Evolutionary conservation across 106 monocot genomes (phyloP), one percentile per base, ranked within the genome.

Genomic region (Platanthera zijinensis): DNA sequence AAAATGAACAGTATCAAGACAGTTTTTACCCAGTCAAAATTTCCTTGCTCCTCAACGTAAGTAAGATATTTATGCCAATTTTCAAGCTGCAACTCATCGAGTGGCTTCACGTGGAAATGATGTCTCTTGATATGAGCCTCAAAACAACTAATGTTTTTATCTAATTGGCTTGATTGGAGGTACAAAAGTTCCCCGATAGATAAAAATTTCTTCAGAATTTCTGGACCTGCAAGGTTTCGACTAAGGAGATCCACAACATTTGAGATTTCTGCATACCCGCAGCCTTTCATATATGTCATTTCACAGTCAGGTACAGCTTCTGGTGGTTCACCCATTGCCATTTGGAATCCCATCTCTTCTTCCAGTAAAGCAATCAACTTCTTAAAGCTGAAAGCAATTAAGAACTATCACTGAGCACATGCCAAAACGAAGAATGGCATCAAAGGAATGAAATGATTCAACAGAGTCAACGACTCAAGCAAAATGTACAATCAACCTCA

Each of bases 1-100:
- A 25, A 70, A 45, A 32, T 52, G 10, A 47, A 57, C 13, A 72
- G 28, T 8, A 71, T 56, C 22, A 39, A 46, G 64, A 77, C 10
- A 74, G 53, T 50, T 13, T 74, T 77, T 99, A 94, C 97, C 97
- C 97, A 94, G 52, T 99, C 92, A 90, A 99, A 93, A 90, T 94
- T 92, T 78, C 86, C 86, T 86, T 94, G 83, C 46, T 51, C 79
- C 82, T 92, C 97, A 59, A 92, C 89, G 81, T 90, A 99, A 77
- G 91, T 86, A 75, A 99, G 94, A 90, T 99, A 99, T 17, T 77
- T 56, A 83, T 94, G 94, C 94, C 97, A 99, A 72, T 87, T 94
- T 51, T 90, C 74, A 77, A 94, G 83, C 77, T 99, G 89, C 48
- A 32, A 30, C 56, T 84, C 82, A 88, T 92, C 89, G 68, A 99